These are phyloP conservation scores for Diaporthe sp. DNA, from an alignment of 2,329 filamentous ascomycete species.

Conservation along the genomic window DNA sequence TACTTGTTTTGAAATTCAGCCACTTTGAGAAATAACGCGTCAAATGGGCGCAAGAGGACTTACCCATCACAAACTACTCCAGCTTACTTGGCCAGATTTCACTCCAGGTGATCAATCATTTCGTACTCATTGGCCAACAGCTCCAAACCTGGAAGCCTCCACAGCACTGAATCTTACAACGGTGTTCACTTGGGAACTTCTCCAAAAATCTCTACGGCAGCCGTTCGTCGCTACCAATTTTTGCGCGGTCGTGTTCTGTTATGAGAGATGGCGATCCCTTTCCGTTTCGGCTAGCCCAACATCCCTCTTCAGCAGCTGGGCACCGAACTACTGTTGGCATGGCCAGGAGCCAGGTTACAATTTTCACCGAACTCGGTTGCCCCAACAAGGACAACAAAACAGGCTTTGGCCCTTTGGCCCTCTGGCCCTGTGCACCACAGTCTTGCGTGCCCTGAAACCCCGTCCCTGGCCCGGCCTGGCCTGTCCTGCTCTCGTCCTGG, in stretches of 20 bases:
- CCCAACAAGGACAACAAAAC: neutral
- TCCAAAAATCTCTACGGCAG: neutral
- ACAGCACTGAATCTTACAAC: neutral
- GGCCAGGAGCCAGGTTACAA: neutral
- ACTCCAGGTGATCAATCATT: neutral
- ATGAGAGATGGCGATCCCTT: constrained; percentile 21
- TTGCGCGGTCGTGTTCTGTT: neutral
- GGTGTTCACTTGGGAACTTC: neutral
- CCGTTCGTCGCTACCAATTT: neutral
- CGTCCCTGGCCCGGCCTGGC: neutral
- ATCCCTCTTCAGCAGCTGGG: neutral
- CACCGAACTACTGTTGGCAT: neutral
- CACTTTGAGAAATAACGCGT: neutral
- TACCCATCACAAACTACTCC: neutral
- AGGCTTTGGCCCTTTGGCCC: neutral
- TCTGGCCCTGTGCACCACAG: neutral
- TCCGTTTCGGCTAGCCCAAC: neutral
- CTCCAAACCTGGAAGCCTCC: neutral
- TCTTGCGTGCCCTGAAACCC: constrained; percentile 9
- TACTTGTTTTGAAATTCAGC: neutral
- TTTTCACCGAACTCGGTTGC: neutral
- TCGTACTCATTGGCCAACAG: neutral
- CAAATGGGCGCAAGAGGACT: neutral
- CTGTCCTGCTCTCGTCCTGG: neutral
- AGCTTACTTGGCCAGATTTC: neutral